Percentiles rank a stretch among this genome's conserved stretches.
These are phyloP conservation scores for Ilyonectria sp. DNA, from an alignment of 2,329 filamentous ascomycete genomes.

Conservation along the genomic window DNA sequence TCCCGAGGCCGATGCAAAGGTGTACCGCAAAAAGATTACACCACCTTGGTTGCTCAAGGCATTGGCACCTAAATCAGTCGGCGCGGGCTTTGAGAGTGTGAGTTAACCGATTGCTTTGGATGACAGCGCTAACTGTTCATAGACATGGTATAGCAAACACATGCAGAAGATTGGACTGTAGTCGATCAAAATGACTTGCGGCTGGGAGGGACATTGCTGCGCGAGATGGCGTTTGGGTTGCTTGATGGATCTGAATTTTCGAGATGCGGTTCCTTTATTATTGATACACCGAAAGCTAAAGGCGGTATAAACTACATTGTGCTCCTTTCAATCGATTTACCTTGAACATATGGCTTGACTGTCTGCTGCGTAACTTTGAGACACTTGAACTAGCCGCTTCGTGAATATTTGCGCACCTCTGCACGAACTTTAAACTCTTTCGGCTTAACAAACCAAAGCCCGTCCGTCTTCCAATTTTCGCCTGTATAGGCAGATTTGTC, in stretches of 20 bases:
- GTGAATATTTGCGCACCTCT: neutral
- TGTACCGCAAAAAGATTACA: slow-evolving; percentile 25
- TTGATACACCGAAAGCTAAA: neutral
- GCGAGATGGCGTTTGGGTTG: neutral
- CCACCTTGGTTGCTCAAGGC: slow-evolving; percentile 38
- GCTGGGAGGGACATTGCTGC: too few relatives aligned
- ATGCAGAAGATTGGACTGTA: slow-evolving; percentile 1
- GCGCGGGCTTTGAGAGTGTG: slow-evolving; percentile 40
- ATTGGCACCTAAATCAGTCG: slow-evolving; percentile 35
- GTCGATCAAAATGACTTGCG: too few relatives aligned
- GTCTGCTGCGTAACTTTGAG: too few relatives aligned
- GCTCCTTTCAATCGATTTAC: neutral
- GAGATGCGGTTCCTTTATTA: neutral
- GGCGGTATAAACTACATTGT: neutral
- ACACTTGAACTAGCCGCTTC: neutral
- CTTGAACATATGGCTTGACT: neutral
- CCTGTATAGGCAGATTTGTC: neutral
- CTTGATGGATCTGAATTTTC: neutral
- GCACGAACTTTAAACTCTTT: slow-evolving; percentile 16
- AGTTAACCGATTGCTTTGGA: slow-evolving; percentile 6
- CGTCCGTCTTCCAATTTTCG: slow-evolving; percentile 7
- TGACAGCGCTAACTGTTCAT: neutral
- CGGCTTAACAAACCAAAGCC: slow-evolving; percentile 31
- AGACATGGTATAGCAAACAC: slow-evolving; percentile 19
- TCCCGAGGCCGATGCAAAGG: slow-evolving; percentile 29